phyloP scores from a whole-genome alignment of 805 yeast species.

The Candida nanaspora region DNA sequence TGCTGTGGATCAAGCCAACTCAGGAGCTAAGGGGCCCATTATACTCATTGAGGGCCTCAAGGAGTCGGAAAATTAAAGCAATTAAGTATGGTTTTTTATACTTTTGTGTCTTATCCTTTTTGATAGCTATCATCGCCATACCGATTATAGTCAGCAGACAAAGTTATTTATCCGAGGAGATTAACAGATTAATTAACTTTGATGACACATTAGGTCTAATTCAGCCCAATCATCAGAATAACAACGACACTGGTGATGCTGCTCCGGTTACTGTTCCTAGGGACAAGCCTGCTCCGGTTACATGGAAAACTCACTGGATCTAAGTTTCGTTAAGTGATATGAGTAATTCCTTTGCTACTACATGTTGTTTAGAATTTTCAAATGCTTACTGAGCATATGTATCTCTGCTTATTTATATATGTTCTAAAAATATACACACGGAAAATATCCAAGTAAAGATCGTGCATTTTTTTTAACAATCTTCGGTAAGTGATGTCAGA shows the following conservation, averaged over 20 bases:
- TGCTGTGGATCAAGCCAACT: conserved; percentile 42
- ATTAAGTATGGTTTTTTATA: conserved; percentile 41
- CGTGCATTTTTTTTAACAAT: too few species aligned
- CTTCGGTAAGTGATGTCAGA: too few species aligned
- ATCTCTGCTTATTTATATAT: too few species aligned
- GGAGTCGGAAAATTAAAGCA: conserved; percentile 33
- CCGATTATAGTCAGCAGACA: conserved; percentile 36
- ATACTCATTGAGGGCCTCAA: conserved; percentile 30
- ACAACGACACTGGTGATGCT: conserved; percentile 57
- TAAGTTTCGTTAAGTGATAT: too few species aligned
- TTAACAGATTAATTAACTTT: neutral
- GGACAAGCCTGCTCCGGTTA: conserved; percentile 17
- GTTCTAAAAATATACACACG: too few species aligned
- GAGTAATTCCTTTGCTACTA: too few species aligned
- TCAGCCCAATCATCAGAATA: conserved; percentile 54
- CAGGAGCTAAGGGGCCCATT: conserved; percentile 31
- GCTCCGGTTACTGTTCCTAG: conserved; percentile 41
- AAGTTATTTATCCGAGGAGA: neutral
- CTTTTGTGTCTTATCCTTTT: conserved; percentile 30
- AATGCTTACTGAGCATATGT: too few species aligned
- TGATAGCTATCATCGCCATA: conserved; percentile 34
- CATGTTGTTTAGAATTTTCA: neutral
- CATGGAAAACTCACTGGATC: conserved; percentile 20
- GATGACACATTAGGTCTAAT: conserved; percentile 27
- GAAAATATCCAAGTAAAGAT: too few species aligned